Evolutionary conservation across 306 rosid species (phyloP).

Genomic region (Astragalus membranaceus): DNA sequence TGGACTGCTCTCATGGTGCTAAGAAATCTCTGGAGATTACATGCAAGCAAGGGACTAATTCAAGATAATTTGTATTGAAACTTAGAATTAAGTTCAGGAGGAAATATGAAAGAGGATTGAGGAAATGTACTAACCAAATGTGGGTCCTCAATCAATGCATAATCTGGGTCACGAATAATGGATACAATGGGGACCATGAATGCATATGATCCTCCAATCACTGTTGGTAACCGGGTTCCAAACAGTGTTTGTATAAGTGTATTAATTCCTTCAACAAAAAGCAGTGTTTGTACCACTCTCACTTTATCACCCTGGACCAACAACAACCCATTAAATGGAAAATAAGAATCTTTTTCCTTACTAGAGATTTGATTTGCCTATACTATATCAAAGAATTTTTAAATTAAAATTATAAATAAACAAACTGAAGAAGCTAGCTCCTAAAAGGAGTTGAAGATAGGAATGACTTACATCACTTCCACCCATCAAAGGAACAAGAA

Average conservation of each 20-base stretch:
- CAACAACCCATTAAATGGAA: neutral
- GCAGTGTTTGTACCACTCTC: constrained; percentile 93
- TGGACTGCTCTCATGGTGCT: constrained; percentile 88
- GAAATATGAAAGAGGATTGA: too few species aligned
- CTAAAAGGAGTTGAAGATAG: neutral
- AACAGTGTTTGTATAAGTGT: constrained; percentile 91
- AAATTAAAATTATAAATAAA: neutral
- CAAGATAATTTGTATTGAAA: neutral
- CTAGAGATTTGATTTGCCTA: neutral
- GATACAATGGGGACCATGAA: constrained; percentile 96
- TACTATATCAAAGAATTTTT: neutral
- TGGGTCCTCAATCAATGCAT: constrained; percentile 54
- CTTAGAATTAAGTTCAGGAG: too few species aligned
- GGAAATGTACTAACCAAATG: constrained; percentile 53
- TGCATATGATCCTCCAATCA: constrained; percentile 91
- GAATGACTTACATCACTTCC: constrained; percentile 71
- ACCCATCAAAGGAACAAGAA: constrained; percentile 93
- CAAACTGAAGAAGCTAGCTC: neutral
- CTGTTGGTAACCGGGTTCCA: constrained; percentile 94
- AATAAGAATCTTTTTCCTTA: neutral
- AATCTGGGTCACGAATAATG: constrained; percentile 70
- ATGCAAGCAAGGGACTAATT: neutral
- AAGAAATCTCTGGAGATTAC: constrained; percentile 55
- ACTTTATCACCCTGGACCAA: constrained; percentile 81
- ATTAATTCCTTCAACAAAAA: constrained; percentile 87